These are phyloP conservation scores for Vitis amurensis DNA, from an alignment of 164 flowering plant species.

Conservation along the genomic window DNA sequence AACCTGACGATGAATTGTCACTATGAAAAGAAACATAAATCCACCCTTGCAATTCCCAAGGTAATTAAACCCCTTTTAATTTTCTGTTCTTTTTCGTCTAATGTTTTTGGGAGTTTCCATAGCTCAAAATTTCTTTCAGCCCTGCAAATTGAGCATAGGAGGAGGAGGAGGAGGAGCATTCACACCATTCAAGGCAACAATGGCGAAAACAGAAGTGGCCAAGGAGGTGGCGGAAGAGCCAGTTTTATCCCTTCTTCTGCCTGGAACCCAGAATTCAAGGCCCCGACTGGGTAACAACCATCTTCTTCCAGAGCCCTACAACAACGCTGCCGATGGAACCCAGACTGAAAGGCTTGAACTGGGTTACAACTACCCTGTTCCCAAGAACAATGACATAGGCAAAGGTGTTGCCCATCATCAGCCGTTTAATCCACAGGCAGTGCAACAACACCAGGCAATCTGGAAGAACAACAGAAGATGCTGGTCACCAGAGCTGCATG, in stretches of 20 bases:
- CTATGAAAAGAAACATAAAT: background rate
- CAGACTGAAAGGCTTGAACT: too few species aligned
- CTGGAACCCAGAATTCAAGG: too few species aligned
- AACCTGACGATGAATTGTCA: background rate
- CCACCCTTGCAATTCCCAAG: background rate
- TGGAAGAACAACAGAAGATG: constrained; percentile 5
- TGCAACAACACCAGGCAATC: background rate
- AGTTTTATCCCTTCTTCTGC: too few species aligned
- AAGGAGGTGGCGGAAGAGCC: too few species aligned
- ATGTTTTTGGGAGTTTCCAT: background rate
- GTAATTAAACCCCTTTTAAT: too few species aligned
- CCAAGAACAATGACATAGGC: too few species aligned
- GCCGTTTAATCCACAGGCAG: background rate
- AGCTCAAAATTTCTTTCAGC: background rate
- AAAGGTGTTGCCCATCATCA: too few species aligned
- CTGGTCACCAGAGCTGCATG: constrained; percentile 17
- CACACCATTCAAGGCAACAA: background rate
- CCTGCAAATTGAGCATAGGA: background rate
- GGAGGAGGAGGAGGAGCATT: background rate
- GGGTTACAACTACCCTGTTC: too few species aligned
- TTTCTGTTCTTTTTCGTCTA: background rate
- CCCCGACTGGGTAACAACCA: too few species aligned
- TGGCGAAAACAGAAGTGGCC: background rate
- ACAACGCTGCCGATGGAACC: too few species aligned
- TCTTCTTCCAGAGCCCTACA: too few species aligned